phyloP scores from a whole-genome alignment of 176 grass and related monocot species.

The Ensete glaucum region DNA sequence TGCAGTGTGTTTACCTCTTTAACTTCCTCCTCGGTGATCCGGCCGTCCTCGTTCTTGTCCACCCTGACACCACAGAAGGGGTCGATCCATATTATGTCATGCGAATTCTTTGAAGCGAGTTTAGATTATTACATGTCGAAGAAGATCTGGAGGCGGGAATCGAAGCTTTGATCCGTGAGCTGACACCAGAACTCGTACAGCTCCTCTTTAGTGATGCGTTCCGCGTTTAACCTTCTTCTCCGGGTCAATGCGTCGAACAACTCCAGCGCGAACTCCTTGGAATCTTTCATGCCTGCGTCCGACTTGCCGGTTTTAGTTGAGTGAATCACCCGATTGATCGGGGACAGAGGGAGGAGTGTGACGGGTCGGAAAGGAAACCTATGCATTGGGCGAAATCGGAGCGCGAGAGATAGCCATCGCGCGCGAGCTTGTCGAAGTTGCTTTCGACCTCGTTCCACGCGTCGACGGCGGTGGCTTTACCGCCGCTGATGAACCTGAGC shows the following conservation, averaged over 20 bases:
- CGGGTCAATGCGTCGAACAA: constrained; percentile 87
- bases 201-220: constrained; percentile 85
- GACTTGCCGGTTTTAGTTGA: background rate
- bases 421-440: constrained; percentile 72
- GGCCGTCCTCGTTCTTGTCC: constrained; percentile 90
- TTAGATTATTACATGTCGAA: constrained; percentile 72
- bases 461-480: constrained; percentile 44
- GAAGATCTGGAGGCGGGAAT: constrained; percentile 98
- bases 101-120: no score
- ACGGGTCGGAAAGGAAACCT: constrained; percentile 21
- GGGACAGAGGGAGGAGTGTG: background rate
- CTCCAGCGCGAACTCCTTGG: constrained; percentile 94
- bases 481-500: constrained; percentile 87
- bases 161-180: constrained; percentile 96
- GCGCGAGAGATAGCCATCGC: constrained; percentile 57
- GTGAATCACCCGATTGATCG: background rate
- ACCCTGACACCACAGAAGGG: constrained; percentile 41
- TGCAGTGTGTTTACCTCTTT: constrained; percentile 55
- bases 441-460: constrained; percentile 63
- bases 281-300: constrained; percentile 77
- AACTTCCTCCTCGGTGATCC: constrained; percentile 85
- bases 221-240: constrained; percentile 53
- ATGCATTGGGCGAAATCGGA: constrained; percentile 98
- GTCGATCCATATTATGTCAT: no score
- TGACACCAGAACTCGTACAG: constrained; percentile 84